Base-by-base conservation (phyloP, 192 early-diverging fungal species). In the Phlyctochytrium planicorne region DNA sequence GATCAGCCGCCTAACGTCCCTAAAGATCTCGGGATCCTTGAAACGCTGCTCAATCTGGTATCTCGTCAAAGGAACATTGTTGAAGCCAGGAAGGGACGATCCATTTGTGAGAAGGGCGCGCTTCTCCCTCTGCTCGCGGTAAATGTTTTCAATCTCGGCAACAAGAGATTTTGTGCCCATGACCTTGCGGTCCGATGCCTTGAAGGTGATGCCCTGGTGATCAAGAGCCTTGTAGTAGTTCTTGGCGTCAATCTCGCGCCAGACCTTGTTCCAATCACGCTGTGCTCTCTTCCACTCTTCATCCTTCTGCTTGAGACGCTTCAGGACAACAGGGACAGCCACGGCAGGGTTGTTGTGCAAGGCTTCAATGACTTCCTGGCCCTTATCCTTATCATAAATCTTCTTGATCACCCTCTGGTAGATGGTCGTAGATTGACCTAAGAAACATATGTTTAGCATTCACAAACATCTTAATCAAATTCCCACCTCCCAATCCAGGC, bases 201-300 rank as follows among this genome's bases (percentile, higher is more conserved):
- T 97, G 80, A 98, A 95, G 16, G 85, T 87, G 57, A 93, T 87
- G 2, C 94, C 93, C 75, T 96, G 93, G 73, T 98, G 91, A 75
- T 99, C 97, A 47, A 99, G 80, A 10, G 96, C 87, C 52, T 93
- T 93, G 74, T 93, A 92, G 78, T 89, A 98, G 82, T 97, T 98
- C 69, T 94, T 94, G 56, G 84, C 68, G 52, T 99, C 95, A 34
- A 89, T 80, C 67, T 98, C 96, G 25, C 94, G 89, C 97, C 97
- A 99, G 29, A 97, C 88, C 75, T 96, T 95, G 80, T 94, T 93
- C 88, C 89, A 95, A 63, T 97, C 94, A 59, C 94, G 90, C 84
- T 95, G 81, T 27, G 91, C 78, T n/a, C 87, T 75, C 64, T 91
- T 91, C 95, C 95, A 98, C 72, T 98, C 96, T 76, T 99, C 96